These are phyloP conservation scores for Magnolia officinalis DNA, from an alignment of 164 flowering plant species.

Conservation along the genomic window DNA sequence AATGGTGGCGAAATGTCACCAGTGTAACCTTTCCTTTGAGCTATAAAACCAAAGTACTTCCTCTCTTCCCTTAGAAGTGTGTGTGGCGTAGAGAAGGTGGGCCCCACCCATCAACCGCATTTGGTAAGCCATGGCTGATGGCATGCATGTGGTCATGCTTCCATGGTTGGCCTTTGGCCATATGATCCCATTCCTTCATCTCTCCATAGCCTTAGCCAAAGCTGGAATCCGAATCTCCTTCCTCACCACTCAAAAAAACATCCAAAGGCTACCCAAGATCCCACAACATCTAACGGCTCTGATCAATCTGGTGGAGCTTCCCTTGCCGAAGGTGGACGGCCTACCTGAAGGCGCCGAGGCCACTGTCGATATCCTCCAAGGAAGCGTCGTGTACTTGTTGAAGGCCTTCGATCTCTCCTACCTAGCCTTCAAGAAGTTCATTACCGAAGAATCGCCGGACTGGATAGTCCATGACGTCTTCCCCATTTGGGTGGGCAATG, in stretches of 20 bases:
- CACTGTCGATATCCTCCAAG: constrained; percentile 20
- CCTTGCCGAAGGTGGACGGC: constrained; percentile 7
- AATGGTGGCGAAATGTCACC: no score
- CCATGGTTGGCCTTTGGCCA: constrained; percentile 23
- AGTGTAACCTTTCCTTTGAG: no score
- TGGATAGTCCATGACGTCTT: constrained; percentile 35
- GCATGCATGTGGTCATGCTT: constrained; percentile 7
- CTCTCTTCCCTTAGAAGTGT: no score
- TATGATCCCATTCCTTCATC: constrained; percentile 16
- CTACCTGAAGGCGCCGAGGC: constrained; percentile 28
- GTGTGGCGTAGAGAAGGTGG: no score
- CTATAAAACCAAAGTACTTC: no score
- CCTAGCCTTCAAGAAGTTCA: constrained; percentile 9
- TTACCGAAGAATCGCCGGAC: constrained; percentile 17
- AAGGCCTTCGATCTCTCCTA: background rate
- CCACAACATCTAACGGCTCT: constrained; percentile 1
- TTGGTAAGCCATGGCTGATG: background rate
- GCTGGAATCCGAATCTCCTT: constrained; percentile 8
- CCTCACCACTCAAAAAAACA: constrained; percentile 12
- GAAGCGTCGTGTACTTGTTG: background rate
- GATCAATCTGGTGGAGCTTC: constrained; percentile 2
- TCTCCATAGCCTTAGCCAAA: constrained; percentile 9
- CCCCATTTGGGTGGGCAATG: constrained; percentile 20
- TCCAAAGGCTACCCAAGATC: constrained; percentile 7
- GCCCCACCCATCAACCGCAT: background rate